Base-by-base conservation (phyloP, 1,284 basidiomycete genomes). In the Ustilago shanxiensis region DNA sequence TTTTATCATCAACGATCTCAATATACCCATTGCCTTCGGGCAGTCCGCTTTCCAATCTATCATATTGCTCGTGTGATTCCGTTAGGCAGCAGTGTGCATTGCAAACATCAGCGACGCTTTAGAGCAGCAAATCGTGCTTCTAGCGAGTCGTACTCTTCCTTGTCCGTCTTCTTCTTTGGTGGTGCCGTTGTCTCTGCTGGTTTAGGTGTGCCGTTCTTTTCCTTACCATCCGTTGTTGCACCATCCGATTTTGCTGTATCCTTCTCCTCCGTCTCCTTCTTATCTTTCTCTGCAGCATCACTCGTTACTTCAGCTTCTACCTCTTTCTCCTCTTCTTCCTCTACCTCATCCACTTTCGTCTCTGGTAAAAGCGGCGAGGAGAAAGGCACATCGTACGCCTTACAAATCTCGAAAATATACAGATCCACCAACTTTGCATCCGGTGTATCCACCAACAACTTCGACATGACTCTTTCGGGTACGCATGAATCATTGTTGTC, bases 401-500 rank as follows among this genome's bases (percentile, higher is more conserved):
- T 79, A 67, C 83, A 84, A 55, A 84, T 73, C 54, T 74, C 77
- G 29, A 58, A 69, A 44, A 79, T 77, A 29, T 77, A 81, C 62
- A 79, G 91, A 81, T 96, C 92, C 11, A 98, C 93, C 8, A 96
- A 89, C 45, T 91, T 90, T 1, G 88, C 18, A 1, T 91, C 88
- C 0, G 95, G 95, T 3, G 92, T 92, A 61, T 89, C 89, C 37
- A 92, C 87, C 6, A 88, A 85, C 13, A 95, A 87, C 86, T 96
- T 96, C 79, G 89, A 90, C 56, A 90, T 88, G 60, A 94, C 92
- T 78, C 91, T 91, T 64, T 92, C 91, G 82, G 90, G 92, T 58
- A 96, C 94, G 86, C 91, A 91, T n/a, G 87, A 88, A 79, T 92
- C 90, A 54, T 88, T 89, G 86, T 95, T 95, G 82, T 95, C 94